phyloP scores from a whole-genome alignment of 192 early-diverging fungal species.

The Allomyces macrogynus region DNA sequence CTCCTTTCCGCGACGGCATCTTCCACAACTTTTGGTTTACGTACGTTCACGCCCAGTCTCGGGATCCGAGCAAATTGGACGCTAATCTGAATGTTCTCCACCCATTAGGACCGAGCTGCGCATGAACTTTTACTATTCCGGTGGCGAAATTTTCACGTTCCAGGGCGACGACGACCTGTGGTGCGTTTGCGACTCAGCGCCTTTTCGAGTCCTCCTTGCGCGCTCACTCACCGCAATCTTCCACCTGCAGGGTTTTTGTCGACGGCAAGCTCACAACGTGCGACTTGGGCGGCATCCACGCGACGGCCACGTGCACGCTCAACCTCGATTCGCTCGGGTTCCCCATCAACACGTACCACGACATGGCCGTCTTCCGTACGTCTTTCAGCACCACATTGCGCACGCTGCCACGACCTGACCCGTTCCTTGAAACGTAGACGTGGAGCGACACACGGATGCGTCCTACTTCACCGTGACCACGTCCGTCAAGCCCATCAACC shows the following conservation, averaged over 20 bases:
- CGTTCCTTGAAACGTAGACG: neutral
- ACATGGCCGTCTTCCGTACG: neutral
- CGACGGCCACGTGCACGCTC: neutral
- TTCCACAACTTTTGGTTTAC: constrained; percentile 1
- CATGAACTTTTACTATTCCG: neutral
- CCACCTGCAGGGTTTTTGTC: neutral
- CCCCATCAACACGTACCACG: neutral
- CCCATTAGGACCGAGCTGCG: neutral
- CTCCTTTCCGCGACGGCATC: neutral
- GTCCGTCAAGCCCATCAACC: neutral
- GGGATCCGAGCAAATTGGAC: neutral
- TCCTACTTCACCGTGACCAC: neutral
- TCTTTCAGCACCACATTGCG: neutral
- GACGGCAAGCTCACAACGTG: constrained; percentile 1
- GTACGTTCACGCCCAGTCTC: neutral
- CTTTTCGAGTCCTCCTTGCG: too few relatives aligned
- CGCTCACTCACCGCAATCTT: neutral
- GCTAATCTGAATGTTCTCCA: too few relatives aligned
- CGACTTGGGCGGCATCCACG: constrained; percentile 3
- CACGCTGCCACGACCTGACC: too few relatives aligned
- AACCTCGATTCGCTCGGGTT: neutral
- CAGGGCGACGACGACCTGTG: neutral
- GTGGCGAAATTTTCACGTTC: neutral
- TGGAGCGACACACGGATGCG: neutral
- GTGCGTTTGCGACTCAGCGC: neutral